Evolutionary conservation across 148 eudicot species (phyloP), one percentile per base, ranked within the genome.

Genomic region (Persicaria tinctoria): DNA sequence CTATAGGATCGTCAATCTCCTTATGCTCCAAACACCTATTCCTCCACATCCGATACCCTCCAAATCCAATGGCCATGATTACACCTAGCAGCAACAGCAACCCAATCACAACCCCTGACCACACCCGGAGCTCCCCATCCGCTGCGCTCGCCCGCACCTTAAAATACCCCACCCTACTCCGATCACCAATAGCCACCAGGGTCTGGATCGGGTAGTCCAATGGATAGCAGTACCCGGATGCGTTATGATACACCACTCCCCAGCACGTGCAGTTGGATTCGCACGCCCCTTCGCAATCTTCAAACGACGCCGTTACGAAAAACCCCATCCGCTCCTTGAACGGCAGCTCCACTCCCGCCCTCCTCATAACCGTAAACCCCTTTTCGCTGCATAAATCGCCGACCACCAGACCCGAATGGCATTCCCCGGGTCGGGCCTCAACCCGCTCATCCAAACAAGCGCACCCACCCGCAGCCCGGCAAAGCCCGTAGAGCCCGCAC

Each of bases 181-280:
- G 87, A 80, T 92, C 97, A 8, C 90, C 86, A 6, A 92, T 85
- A 16, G 79, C 85, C 78, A 92, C 57, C 14, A 95, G 63, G 0
- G 91, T 90, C 82, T 92, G 86, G 50, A 95, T 85, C 50, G 99
- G 99, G 77, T 90, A 95, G 17, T 86, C 89, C 79, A 95, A 63
- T 50, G 47, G 76, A 89, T 95, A 95, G 74, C 99, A 95, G 77
- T 87, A 88, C 60, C 93, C 91, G 14, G 96, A 86, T 0, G 85
- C 82, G 87, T 92, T 95, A 82, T 78, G 90, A 76, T 92, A 92
- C 79, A 87, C 85, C 79, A 71, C 94, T 16, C 99, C 99, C 99
- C 97, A 92, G 55, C 99, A 95, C 2, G 87, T 82, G 79, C 99
- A 95, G 51, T 89, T 88, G 55, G 49, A 56, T 12, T 78, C 84